Evolutionary conservation across 169 alveolate genomes (phyloP).

Genomic region (Ichthyophthirius multifiliis): DNA sequence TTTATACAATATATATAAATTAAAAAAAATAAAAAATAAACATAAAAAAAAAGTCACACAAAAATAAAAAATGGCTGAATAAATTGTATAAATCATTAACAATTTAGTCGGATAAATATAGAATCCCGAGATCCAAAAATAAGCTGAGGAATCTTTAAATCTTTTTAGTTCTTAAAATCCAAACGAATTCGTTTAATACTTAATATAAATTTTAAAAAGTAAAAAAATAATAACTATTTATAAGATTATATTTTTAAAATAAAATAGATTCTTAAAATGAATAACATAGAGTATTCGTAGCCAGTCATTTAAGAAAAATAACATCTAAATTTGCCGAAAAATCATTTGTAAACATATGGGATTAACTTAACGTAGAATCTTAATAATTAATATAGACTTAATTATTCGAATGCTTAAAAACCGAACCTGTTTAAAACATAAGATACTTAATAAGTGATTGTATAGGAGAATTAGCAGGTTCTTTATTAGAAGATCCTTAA

Average conservation of each 20-base stretch:
- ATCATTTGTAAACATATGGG: constrained; percentile 43
- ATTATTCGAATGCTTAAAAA: constrained; percentile 40
- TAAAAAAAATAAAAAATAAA: too few relatives aligned
- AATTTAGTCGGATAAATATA: constrained; percentile 1
- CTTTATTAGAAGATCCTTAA: constrained; percentile 37
- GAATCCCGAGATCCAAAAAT: constrained; percentile 21
- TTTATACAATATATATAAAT: too few relatives aligned
- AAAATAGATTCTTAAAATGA: constrained; percentile 27
- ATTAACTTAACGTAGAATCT: constrained; percentile 28
- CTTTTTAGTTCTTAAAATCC: constrained; percentile 32
- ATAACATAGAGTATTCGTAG: constrained; percentile 37
- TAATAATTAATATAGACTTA: constrained; percentile 42
- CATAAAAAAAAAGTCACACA: neutral
- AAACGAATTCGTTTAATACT: constrained; percentile 32
- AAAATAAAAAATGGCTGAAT: constrained; percentile 14
- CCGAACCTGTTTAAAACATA: constrained; percentile 32
- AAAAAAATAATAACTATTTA: neutral
- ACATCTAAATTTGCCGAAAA: constrained; percentile 30
- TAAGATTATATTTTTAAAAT: neutral
- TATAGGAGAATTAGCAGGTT: constrained; percentile 51
- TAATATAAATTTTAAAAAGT: neutral
- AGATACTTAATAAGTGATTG: constrained; percentile 46
- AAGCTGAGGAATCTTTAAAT: constrained; percentile 44
- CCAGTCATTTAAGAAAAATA: constrained; percentile 52
- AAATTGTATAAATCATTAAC: neutral